These are phyloP conservation scores for Pneumocystis sp. DNA, from an alignment of 1,139 yeast species.

Conservation along the genomic window DNA sequence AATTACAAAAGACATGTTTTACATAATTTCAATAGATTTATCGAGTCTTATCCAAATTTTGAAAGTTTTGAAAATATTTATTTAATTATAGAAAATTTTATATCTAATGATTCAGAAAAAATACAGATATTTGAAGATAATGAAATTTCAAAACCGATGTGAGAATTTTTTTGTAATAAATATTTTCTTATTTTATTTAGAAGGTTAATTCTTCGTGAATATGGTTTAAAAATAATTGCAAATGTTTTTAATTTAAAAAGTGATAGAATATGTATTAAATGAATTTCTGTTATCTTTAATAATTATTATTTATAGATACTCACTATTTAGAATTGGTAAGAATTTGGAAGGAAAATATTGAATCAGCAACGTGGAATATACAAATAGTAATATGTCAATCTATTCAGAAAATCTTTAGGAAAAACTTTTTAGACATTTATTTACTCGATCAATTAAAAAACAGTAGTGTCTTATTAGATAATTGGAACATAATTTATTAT, in stretches of 20 bases:
- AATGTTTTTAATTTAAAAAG: background rate
- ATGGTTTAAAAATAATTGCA: background rate
- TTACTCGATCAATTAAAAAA: background rate
- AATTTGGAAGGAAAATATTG: background rate
- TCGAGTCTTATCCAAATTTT: background rate
- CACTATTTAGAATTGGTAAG: background rate
- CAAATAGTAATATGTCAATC: background rate
- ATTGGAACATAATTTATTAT: background rate
- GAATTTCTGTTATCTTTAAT: background rate
- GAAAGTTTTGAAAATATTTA: conserved; percentile 2
- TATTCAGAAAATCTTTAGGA: background rate
- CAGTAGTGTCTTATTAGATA: background rate
- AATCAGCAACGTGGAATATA: background rate
- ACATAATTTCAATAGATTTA: conserved; percentile 8
- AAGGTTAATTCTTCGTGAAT: background rate
- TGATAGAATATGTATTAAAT: background rate
- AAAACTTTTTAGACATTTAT: background rate
- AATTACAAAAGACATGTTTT: conserved; percentile 35
- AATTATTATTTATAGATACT: background rate
- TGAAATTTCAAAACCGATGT: background rate
- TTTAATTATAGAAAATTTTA: conserved; percentile 2
- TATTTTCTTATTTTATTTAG: background rate
- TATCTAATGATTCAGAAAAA: conserved; percentile 1
- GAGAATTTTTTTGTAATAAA: background rate
- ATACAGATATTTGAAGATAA: conserved; percentile 2